A percentile compares a stretch with the other conserved stretches of the same genome.
These are phyloP conservation scores for Trichodelitschia bisporula DNA, from an alignment of 495 filamentous ascomycete genomes.

Conservation along the genomic window DNA sequence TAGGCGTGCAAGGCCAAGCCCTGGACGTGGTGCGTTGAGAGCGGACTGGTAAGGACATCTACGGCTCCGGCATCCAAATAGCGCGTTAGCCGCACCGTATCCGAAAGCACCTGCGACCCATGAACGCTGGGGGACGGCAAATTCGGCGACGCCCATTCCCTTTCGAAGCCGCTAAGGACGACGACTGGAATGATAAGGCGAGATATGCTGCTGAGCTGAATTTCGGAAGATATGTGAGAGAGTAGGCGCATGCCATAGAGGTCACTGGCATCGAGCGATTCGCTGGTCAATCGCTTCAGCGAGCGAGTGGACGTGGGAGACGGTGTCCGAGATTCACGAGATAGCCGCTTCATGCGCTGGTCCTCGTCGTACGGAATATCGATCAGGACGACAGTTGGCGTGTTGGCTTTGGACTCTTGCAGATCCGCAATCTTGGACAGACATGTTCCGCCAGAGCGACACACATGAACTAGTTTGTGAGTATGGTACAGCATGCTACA, in stretches of 20 bases:
- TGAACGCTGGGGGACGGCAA: conserved; percentile 9
- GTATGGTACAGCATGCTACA: not conserved
- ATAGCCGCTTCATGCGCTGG: conserved; percentile 10
- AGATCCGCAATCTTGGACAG: conserved; percentile 11
- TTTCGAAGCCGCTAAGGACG: conserved; percentile 11
- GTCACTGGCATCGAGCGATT: conserved; percentile 5
- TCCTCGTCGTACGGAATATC: conserved; percentile 16
- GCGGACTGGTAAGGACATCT: conserved; percentile 58
- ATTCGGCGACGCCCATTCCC: conserved; percentile 7
- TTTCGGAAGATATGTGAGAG: conserved; percentile 12
- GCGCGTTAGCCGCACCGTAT: conserved; percentile 26
- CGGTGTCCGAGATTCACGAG: conserved; percentile 10
- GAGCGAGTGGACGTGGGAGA: conserved; percentile 8
- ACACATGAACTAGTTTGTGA: conserved; percentile 11
- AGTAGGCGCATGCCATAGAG: conserved; percentile 14
- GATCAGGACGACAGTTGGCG: conserved; percentile 11
- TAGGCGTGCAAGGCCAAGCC: conserved; percentile 63
- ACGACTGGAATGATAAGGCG: conserved; percentile 12
- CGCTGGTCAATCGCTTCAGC: conserved; percentile 3
- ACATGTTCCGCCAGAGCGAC: conserved; percentile 8
- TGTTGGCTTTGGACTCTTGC: conserved; percentile 4
- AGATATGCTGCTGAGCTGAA: conserved; percentile 9
- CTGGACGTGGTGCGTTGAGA: conserved; percentile 42
- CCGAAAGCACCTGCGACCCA: conserved; percentile 13
- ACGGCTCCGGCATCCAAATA: conserved; percentile 68